Evolutionary conservation across 1,284 basidiomycete species (phyloP).

Genomic region (Bondarzewia mesenterica): DNA sequence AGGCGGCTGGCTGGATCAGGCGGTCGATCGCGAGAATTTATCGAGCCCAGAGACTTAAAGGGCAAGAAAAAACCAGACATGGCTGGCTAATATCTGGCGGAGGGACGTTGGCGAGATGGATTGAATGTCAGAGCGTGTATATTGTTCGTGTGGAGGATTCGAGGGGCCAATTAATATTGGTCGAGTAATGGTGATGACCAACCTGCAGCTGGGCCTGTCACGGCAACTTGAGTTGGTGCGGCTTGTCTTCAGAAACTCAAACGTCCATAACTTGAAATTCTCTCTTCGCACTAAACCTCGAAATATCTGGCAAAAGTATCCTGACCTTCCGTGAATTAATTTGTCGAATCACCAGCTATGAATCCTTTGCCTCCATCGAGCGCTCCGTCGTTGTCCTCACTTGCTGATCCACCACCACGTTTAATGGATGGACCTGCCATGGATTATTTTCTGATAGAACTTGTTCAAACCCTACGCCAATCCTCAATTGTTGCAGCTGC

Average conservation of each 20-base stretch:
- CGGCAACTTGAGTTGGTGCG: no score
- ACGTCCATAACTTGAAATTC: no score
- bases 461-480: constrained; percentile 62
- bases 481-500: constrained; percentile 65
- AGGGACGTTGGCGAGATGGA: neutral
- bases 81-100: neutral
- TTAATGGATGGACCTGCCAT: constrained; percentile 71
- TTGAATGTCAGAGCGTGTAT: neutral
- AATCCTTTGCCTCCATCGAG: constrained; percentile 19
- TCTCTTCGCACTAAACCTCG: no score
- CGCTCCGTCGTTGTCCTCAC: constrained; percentile 33
- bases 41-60: constrained; percentile 38
- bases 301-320: no score
- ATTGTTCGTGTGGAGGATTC: no score
- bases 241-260: no score
- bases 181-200: no score
- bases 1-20: constrained; percentile 62
- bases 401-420: constrained; percentile 53
- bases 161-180: no score
- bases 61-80: constrained; percentile 44
- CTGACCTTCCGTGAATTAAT: no score
- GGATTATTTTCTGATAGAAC: constrained; percentile 81
- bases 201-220: no score
- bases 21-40: constrained; percentile 42
- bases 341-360: no score